These are phyloP conservation scores for Pulveroboletus sp. DNA, from an alignment of 1,284 basidiomycete species.

Conservation along the genomic window DNA sequence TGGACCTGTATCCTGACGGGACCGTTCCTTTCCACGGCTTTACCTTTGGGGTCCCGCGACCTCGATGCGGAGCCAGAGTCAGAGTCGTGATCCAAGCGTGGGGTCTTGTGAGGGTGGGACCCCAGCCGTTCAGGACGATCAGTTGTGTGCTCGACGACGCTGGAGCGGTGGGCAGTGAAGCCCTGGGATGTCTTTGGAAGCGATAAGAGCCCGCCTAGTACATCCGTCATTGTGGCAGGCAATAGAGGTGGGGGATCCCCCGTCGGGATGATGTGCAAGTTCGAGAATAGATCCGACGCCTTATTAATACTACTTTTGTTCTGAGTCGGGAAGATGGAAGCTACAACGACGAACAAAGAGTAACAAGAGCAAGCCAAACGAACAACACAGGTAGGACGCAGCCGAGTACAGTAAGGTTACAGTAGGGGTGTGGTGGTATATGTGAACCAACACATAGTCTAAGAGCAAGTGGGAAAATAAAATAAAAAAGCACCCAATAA, in stretches of 20 bases:
- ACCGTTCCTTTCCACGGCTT: slow-evolving; percentile 32
- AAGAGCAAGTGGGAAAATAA: background rate
- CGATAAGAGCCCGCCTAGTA: slow-evolving; percentile 42
- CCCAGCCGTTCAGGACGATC: slow-evolving; percentile 42
- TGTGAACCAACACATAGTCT: background rate
- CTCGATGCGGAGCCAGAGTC: slow-evolving; percentile 65
- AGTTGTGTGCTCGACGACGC: slow-evolving; percentile 33
- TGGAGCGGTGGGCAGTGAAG: slow-evolving; percentile 46
- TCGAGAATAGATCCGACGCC: background rate
- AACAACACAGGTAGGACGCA: background rate
- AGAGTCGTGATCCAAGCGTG: slow-evolving; percentile 61
- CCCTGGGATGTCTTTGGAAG: slow-evolving; percentile 56
- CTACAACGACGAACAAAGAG: background rate
- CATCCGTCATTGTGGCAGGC: slow-evolving; percentile 28
- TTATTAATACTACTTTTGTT: background rate
- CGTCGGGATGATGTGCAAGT: background rate
- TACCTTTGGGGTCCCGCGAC: slow-evolving; percentile 38
- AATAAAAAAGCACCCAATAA: background rate
- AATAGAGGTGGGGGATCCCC: background rate
- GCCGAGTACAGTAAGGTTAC: too few relatives aligned
- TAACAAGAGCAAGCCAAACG: too few relatives aligned
- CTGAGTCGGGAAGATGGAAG: too few relatives aligned
- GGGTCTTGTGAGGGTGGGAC: slow-evolving; percentile 64
- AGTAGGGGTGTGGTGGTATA: background rate
- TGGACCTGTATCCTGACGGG: slow-evolving; percentile 49